Base-by-base conservation (phyloP, 306 rosid species). In the Lathyrus aphaca region DNA sequence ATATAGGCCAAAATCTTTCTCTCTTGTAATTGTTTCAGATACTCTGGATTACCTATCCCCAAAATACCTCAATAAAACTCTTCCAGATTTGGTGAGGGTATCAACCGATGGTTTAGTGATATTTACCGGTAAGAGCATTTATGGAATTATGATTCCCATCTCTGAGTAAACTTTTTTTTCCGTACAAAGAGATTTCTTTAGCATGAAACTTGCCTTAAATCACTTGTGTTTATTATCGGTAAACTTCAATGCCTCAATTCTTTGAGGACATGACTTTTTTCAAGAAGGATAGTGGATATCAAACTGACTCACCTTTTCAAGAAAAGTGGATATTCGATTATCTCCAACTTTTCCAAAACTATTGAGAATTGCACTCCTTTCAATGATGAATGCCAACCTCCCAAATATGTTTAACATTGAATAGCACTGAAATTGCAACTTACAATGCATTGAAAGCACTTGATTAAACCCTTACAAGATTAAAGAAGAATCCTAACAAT, bases 41-140 rank as follows among this genome's bases (percentile, higher is more conserved):
- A 79, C 92, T 3, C 75, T 89, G 77, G 96, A 89, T 77, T 86
- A 89, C 79, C 71, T 89, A 13, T 89, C 92, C 42, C 92, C 89
- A 13, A 82, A 74, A 70, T 86, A 89, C 84, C 96, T 89, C 78
- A 89, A 89, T 79, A 89, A 81, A 71, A 84, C 96, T 69, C 83
- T 89, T 51, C 88, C 90, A 2, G 90, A 86, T 81, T 80, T 84
- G 46, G 90, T 83, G 62, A 87, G 96, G 78, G 87, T 87, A 50
- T 68, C 96, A 44, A 10, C 77, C 39, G 90, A 80, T 54, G 92
- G 96, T 16, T 32, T 85, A 42, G 92, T 80, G 55, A 74, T 87
- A 68, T 85, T 87, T 69, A 68, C 90, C 39, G 92, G 88, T 85
- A 73, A 69, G 82, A 27, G 51, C 66, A 69, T 51, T 51, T 23